A percentile compares a stretch with the other conserved stretches of the same genome.
Evolutionary conservation across 2,329 filamentous ascomycete species (phyloP).

Genomic region (Fusarium sp.): DNA sequence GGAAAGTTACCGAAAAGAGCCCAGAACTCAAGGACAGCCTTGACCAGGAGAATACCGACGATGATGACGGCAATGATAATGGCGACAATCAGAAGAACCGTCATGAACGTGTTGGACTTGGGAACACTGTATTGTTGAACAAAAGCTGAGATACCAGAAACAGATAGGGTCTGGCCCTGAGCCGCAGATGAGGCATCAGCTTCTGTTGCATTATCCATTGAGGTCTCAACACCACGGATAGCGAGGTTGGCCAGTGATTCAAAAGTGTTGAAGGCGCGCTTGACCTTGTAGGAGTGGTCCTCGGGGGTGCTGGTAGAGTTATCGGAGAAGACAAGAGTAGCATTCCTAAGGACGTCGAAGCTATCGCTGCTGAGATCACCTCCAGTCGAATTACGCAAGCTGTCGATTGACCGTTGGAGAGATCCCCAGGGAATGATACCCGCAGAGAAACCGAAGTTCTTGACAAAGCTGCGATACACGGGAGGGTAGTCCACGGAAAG

Average conservation of each 20-base stretch:
- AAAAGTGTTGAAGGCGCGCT: constrained; percentile 64
- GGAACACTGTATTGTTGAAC: constrained; percentile 88
- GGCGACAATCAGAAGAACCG: constrained; percentile 86
- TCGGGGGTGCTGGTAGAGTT: constrained; percentile 61
- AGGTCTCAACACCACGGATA: constrained; percentile 63
- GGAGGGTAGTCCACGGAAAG: constrained; percentile 87
- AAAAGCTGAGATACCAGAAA: constrained; percentile 83
- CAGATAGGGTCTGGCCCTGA: constrained; percentile 59
- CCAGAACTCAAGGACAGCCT: constrained; percentile 91
- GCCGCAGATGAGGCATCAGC: constrained; percentile 41
- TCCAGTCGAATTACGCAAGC: constrained; percentile 82
- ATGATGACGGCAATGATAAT: constrained; percentile 87
- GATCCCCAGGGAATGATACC: constrained; percentile 85
- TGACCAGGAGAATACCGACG: constrained; percentile 87
- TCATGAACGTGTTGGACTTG: constrained; percentile 95
- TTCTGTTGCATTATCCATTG: constrained; percentile 52
- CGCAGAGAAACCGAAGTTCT: constrained; percentile 93
- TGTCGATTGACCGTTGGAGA: constrained; percentile 85
- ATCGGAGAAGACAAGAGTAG: constrained; percentile 78
- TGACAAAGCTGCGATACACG: constrained; percentile 88
- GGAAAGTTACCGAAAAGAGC: constrained; percentile 91
- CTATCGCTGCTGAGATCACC: constrained; percentile 88
- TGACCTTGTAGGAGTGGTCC: constrained; percentile 58
- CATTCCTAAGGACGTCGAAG: constrained; percentile 78
- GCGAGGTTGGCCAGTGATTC: constrained; percentile 65